A percentile compares a stretch with the other conserved stretches of the same genome.
Conservation (phyloP, 257 asterid genomes). For the Anisodus acutangulus region DNA sequence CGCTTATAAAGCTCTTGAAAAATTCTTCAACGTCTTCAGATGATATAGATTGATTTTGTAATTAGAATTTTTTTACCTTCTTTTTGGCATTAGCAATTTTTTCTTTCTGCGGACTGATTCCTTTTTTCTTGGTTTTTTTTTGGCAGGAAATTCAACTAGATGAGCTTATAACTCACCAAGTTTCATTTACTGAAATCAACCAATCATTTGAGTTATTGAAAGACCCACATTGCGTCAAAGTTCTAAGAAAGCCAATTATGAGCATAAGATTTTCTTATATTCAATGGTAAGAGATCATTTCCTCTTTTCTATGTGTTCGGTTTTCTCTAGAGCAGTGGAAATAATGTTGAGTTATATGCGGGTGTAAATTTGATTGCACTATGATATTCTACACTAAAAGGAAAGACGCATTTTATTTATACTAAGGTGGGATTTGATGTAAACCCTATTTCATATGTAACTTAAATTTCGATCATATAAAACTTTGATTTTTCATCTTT, state of each 20-base stretch:
- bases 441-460: no score
- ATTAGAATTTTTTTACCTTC: background rate
- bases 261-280: no score
- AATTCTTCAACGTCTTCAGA: background rate
- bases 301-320: no score
- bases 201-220: constrained; percentile 55
- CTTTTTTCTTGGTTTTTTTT: background rate
- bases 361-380: no score
- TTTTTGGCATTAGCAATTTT: background rate
- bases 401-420: no score
- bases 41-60: background rate
- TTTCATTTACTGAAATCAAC: constrained; percentile 55
- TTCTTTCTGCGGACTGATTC: background rate
- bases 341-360: no score
- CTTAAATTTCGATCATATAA: no score
- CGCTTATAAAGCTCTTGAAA: background rate
- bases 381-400: no score
- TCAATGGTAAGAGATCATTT: no score
- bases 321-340: no score
- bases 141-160: constrained; percentile 63
- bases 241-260: constrained; percentile 33
- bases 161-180: constrained; percentile 58
- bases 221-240: constrained; percentile 55
- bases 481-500: no score
- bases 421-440: no score